Base-by-base conservation (phyloP, 495 filamentous ascomycete species). In the Cairneyella variabilis region DNA sequence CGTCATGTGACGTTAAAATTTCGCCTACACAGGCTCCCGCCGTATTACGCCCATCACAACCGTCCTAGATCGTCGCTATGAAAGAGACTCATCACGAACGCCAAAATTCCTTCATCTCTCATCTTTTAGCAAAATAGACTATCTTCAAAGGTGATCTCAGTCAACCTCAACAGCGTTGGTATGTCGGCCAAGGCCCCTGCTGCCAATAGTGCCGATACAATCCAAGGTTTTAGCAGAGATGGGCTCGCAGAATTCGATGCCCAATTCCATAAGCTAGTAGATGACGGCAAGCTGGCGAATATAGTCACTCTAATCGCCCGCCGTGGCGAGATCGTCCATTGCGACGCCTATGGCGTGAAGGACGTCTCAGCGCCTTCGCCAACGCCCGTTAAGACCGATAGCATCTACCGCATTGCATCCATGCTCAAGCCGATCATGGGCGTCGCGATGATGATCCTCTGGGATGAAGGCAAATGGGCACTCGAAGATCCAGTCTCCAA, bases 401-500 rank as follows among this genome's bases (percentile, higher is more conserved):
- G 26, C 44, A 48, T 48, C 44, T 48, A 18, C 26, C 44, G 44
- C 28, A 36, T 48, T 14, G 44, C 44, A 48, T 48, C 44, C 8
- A 48, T 48, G 44, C 5, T 16, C 26, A 48, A 48, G 14, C 44
- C 44, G 5, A 16, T 48, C 21, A 48, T 16, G 11, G 26, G 14
- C 11, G 26, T 27, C 44, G 44, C 26, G 18, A 34, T 34, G 26
- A 48, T 48, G 44, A 34, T 48, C 12, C 44, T 48, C 26, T 48
- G 44, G 44, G 44, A 48, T 32, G 44, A 48, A 36, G 44, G 44
- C 26, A 11, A 27, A 9, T 48, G 44, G 44, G 27, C 26, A 14
- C 44, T 48, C 16, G 44, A 48, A 34, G 44, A 48, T 25, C 44
- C 44, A 10, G 44, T 48, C n/a, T 48, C 44, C 44, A 48, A 48